Base-by-base conservation (phyloP, 164 flowering plant genomes). In the Kalanchoe fedtschenkoi region DNA sequence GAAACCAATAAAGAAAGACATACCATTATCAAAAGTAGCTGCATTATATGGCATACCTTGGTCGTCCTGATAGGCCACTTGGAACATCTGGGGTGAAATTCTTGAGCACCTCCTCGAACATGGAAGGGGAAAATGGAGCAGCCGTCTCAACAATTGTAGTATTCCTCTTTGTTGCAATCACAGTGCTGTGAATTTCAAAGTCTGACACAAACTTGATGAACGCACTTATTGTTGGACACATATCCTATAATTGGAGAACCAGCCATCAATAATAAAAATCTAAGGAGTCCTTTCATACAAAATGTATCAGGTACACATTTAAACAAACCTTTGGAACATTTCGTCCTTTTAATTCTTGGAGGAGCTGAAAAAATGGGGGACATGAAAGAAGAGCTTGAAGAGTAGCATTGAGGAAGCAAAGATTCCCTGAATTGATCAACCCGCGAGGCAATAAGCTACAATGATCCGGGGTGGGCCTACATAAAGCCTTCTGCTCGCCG, bases 371-470 rank as follows among this genome's bases (percentile, higher is more conserved):
- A 72, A 95, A 91, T 42, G 87, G 95, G 63, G 96, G 73, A 67
- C 99, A 95, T 15, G 97, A 80, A 24, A 95, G 72, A 46, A 91
- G 86, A 65, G 99, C 96, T 76, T 95, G 99, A 62, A 95, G 73
- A 39, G 99, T 81, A 34, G 99, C 86, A 81, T 89, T 89, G 42
- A 95, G 95, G 74, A 95, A 95, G 75, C 99, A 95, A 32, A 95
- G 41, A 68, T 95, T 95, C 61, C 99, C 99, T 0, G 79, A 73
- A 70, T 95, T 95, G 65, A 91, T 76, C 64, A 95, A 76, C 29
- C 99, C 97, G 29, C 96, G 82, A 47, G 96, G 96, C 41, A 81
- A 64, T 35, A 91, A 67, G 66, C 63, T 53, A 66, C 38, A 72
- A 34, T 61, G 44, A 60, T 64, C 41, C 10, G 53, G 37, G 53